Evolutionary conservation across 2,329 filamentous ascomycete species (phyloP).

Genomic region (Tricladium varicosporioides): DNA sequence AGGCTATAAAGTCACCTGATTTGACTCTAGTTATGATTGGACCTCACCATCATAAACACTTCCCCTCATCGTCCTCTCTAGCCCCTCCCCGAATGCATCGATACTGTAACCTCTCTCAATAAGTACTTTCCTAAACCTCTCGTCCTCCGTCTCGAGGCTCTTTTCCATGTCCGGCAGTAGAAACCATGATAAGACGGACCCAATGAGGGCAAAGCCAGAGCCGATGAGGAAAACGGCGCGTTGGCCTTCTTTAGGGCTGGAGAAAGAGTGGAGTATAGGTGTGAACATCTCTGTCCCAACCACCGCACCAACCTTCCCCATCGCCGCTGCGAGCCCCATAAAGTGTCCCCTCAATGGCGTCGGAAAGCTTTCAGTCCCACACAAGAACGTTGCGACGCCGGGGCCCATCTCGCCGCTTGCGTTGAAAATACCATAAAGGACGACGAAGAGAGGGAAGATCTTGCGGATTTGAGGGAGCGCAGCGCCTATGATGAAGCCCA

Average conservation of each 20-base stretch:
- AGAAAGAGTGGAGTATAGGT: background rate
- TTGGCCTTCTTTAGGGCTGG: conserved; percentile 36
- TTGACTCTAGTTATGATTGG: too few relatives aligned
- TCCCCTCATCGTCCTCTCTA: too few relatives aligned
- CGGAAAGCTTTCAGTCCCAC: background rate
- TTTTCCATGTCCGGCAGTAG: conserved; percentile 45
- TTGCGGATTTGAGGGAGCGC: background rate
- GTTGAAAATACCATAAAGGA: background rate
- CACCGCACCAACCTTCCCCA: background rate
- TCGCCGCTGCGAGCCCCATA: background rate
- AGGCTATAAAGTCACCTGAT: too few relatives aligned
- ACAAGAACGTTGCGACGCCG: background rate
- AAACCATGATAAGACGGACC: conserved; percentile 43
- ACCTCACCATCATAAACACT: too few relatives aligned
- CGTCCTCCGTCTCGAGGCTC: conserved; percentile 44
- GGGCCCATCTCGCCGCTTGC: background rate
- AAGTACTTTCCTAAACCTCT: conserved; percentile 43
- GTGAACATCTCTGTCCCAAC: background rate
- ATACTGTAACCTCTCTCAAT: conserved; percentile 39
- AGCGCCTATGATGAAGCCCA: background rate
- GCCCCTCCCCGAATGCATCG: background rate
- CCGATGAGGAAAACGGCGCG: conserved; percentile 51
- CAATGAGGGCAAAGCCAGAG: conserved; percentile 46
- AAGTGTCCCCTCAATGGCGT: background rate
- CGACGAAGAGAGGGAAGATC: background rate